phyloP scores from a whole-genome alignment of 768 basidiomycete genomes.

The Tulasnella sp. region DNA sequence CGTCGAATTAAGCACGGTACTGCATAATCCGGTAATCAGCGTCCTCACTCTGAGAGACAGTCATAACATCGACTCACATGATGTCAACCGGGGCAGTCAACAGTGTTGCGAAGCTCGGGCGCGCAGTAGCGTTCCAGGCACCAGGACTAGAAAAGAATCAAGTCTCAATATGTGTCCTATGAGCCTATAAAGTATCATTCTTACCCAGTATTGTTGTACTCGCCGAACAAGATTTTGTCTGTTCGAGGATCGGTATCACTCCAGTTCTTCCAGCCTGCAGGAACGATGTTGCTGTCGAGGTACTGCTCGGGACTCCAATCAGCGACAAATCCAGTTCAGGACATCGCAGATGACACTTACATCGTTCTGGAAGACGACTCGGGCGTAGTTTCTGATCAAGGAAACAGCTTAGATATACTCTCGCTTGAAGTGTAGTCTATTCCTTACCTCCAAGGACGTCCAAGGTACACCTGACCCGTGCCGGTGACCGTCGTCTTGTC shows the following conservation, averaged over 20 bases:
- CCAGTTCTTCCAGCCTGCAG: constrained; percentile 15
- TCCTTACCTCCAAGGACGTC: constrained; percentile 5
- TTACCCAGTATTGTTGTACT: constrained; percentile 11
- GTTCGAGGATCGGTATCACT: constrained; percentile 6
- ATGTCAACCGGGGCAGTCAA: not conserved
- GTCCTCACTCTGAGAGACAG: not conserved
- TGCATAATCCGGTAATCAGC: not conserved
- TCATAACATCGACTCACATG: not conserved
- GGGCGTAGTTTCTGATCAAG: not conserved
- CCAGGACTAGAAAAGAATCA: not conserved
- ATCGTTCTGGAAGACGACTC: constrained; percentile 24
- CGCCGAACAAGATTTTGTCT: constrained; percentile 12
- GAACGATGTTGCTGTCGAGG: not conserved
- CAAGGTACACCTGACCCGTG: not conserved
- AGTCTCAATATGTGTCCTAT: not conserved
- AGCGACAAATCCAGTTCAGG: not conserved
- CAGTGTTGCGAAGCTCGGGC: not conserved
- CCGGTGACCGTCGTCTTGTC: not conserved
- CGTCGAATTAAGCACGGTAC: not conserved
- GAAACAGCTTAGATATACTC: not conserved
- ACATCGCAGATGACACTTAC: constrained; percentile 19
- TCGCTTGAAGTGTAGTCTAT: not conserved
- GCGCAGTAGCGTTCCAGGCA: not conserved
- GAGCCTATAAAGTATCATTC: not conserved
- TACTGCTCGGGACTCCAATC: constrained; percentile 15